These are phyloP conservation scores for Sungouiella thailandica DNA, from an alignment of 805 yeast species.

Conservation along the genomic window DNA sequence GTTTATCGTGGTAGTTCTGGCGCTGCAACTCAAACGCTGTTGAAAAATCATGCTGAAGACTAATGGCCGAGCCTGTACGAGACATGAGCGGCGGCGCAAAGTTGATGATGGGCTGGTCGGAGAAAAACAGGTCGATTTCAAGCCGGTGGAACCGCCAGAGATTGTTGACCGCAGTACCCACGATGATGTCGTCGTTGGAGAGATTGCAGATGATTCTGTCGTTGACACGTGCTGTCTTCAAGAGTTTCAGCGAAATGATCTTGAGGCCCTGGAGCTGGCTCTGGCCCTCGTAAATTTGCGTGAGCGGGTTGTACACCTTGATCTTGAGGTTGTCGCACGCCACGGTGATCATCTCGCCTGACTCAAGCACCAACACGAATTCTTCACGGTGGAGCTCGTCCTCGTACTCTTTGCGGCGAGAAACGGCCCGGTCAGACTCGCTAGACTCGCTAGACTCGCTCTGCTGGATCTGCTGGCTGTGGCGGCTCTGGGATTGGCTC, in stretches of 20 bases:
- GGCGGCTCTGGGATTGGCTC: slow-evolving; percentile 3
- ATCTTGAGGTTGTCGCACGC: slow-evolving; percentile 46
- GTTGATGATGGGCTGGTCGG: slow-evolving; percentile 1
- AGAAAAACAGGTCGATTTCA: slow-evolving; percentile 5
- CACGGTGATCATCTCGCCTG: slow-evolving; percentile 47
- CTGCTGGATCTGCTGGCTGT: no score
- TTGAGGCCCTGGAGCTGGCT: slow-evolving; percentile 7
- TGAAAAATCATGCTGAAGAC: slow-evolving; percentile 1
- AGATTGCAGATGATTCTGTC: slow-evolving; percentile 62
- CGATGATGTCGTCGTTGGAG: slow-evolving; percentile 46
- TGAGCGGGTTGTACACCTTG: slow-evolving; percentile 23
- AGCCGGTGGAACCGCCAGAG: slow-evolving; percentile 59
- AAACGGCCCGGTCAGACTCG: no score
- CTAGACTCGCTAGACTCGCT: background rate
- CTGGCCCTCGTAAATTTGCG: slow-evolving; percentile 14
- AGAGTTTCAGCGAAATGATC: slow-evolving; percentile 50
- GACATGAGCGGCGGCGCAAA: slow-evolving; percentile 16
- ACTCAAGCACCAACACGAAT: slow-evolving; percentile 47
- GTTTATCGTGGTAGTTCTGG: background rate
- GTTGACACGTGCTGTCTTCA: slow-evolving; percentile 68
- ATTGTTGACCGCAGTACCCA: slow-evolving; percentile 62
- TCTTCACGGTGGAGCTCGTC: slow-evolving; percentile 34
- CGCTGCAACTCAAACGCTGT: slow-evolving; percentile 4
- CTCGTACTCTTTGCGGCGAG: slow-evolving; percentile 7
- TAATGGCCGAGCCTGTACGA: slow-evolving; percentile 3